phyloP scores from a whole-genome alignment of 2,329 filamentous ascomycete genomes.

The Pseudogymnoascus sp. region DNA sequence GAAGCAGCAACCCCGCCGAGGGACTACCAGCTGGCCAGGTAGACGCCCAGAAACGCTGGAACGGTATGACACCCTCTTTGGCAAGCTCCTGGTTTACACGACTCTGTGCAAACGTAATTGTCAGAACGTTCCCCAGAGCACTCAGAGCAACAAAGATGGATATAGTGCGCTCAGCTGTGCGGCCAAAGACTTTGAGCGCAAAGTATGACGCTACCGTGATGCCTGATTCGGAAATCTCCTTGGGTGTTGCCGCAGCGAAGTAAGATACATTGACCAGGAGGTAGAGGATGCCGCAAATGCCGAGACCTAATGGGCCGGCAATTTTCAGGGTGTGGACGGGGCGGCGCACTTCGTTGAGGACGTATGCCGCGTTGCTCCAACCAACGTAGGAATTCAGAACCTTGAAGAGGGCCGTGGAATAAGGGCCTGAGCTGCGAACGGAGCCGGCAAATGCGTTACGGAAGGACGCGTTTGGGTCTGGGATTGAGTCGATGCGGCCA shows the following conservation, averaged over 20 bases:
- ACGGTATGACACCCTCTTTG: constrained; percentile 39
- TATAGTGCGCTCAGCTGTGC: constrained; percentile 33
- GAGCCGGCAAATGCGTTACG: constrained; percentile 39
- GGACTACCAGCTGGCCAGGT: constrained; percentile 17
- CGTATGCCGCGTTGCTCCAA: constrained; percentile 46
- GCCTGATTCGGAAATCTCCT: constrained; percentile 43
- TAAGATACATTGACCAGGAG: constrained; percentile 50
- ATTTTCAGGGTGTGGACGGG: constrained; percentile 48
- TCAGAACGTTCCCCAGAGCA: constrained; percentile 41
- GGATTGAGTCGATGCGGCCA: constrained; percentile 29
- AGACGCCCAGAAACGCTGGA: constrained; percentile 28
- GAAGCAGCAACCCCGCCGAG: constrained; percentile 37
- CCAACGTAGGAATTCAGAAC: constrained; percentile 47
- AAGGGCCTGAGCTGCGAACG: constrained; percentile 29
- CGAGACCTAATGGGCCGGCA: constrained; percentile 45
- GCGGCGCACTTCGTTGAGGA: constrained; percentile 48
- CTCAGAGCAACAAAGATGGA: constrained; percentile 39
- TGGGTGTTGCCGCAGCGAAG: constrained; percentile 47
- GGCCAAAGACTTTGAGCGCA: constrained; percentile 46
- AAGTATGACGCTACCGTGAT: constrained; percentile 47
- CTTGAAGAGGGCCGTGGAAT: constrained; percentile 44
- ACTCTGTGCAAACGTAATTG: constrained; percentile 39
- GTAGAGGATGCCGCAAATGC: constrained; percentile 44
- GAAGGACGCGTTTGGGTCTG: constrained; percentile 36
- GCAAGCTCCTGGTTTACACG: constrained; percentile 40